Conservation (phyloP, 1,284 basidiomycete genomes). For the Lentinula novae-zelandiae region DNA sequence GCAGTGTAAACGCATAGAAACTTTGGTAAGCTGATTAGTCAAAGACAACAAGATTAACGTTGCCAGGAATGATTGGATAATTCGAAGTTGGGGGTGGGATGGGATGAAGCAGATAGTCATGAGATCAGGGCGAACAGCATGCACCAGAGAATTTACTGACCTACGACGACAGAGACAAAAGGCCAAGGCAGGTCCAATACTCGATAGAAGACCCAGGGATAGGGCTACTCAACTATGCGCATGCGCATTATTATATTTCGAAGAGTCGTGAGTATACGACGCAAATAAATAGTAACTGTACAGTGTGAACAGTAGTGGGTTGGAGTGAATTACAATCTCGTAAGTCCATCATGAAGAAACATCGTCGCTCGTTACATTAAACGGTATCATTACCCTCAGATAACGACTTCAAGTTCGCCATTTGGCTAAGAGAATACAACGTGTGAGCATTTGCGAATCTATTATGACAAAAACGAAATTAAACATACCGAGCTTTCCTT, state of each 20-base stretch:
- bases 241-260: not conserved
- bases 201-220: no score
- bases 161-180: no score
- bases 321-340: not conserved
- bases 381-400: not conserved
- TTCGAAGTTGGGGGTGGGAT: no score
- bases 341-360: not conserved
- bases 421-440: not conserved
- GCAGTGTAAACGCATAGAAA: no score
- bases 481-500: conserved; percentile 5
- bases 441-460: not conserved
- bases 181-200: no score
- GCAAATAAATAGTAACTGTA: not conserved
- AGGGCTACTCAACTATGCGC: not conserved
- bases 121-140: no score
- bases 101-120: no score
- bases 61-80: no score
- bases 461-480: not conserved
- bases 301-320: not conserved
- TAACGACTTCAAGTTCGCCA: not conserved
- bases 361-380: not conserved
- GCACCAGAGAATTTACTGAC: no score
- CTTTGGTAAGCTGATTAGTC: no score
- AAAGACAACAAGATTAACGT: no score
- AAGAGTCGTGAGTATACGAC: not conserved